Evolutionary conservation across 2,329 filamentous ascomycete genomes (phyloP).

Genomic region (Tricladium varicosporioides): DNA sequence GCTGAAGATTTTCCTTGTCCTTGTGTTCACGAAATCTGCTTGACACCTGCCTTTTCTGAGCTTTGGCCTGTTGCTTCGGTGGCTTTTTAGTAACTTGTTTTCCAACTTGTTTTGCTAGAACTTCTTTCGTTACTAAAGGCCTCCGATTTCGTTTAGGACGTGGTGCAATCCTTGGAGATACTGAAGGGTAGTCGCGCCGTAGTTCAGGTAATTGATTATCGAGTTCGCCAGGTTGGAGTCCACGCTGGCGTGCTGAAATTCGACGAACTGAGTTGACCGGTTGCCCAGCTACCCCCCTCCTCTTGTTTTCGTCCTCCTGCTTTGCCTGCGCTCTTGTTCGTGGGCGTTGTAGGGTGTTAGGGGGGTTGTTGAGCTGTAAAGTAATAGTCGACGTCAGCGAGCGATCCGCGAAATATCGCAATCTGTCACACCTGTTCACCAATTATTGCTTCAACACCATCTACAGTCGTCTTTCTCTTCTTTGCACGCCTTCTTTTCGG

Average conservation of each 20-base stretch:
- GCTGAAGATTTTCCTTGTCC: not conserved
- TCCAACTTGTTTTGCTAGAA: not conserved
- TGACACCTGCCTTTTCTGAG: not conserved
- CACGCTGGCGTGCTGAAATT: not conserved
- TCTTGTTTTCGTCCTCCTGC: not conserved
- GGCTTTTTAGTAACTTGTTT: not conserved
- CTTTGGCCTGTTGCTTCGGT: not conserved
- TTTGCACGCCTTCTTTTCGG: not conserved
- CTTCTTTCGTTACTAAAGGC: not conserved
- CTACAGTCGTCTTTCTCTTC: not conserved
- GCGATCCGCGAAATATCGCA: not conserved
- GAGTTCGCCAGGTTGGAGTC: not conserved
- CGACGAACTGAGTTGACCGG: not conserved
- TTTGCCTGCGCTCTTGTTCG: not conserved
- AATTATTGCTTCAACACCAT: not conserved
- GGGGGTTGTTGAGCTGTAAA: not conserved
- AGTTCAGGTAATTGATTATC: not conserved
- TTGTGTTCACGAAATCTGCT: not conserved
- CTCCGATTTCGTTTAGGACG: not conserved
- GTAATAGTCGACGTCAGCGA: not conserved
- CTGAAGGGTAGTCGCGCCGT: not conserved
- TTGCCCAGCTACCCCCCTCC: not conserved
- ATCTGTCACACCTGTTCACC: not conserved
- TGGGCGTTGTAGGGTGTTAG: not conserved
- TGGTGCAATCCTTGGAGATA: not conserved